A percentile compares a stretch with the other conserved stretches of the same genome.
These are phyloP conservation scores for Astrephomene gubernaculifera DNA, from an alignment of 139 green algal species.

Conservation along the genomic window DNA sequence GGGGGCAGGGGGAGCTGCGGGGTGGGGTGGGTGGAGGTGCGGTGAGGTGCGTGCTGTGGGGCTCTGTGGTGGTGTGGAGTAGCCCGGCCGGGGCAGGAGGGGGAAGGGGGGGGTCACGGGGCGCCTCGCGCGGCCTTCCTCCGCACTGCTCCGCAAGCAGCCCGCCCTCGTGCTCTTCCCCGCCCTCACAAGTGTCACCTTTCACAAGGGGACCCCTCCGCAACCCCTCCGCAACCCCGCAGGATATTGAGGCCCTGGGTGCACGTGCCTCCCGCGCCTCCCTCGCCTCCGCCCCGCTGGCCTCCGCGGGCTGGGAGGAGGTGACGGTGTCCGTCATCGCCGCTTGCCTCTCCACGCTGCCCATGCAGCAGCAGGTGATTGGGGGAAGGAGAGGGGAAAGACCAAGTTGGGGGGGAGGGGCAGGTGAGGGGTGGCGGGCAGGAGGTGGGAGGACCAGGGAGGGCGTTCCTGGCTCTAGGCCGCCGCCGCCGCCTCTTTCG, in stretches of 20 bases:
- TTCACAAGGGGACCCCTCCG: no score
- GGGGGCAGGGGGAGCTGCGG: neutral
- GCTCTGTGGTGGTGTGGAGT: no score
- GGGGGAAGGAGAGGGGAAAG: neutral
- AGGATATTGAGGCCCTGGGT: conserved; percentile 36
- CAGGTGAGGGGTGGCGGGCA: no score
- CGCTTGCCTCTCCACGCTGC: conserved; percentile 18
- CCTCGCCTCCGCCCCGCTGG: neutral
- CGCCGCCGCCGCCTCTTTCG: no score
- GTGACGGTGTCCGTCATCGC: conserved; percentile 25
- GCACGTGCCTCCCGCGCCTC: neutral
- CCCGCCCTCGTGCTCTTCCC: no score
- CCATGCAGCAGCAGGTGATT: conserved; percentile 8
- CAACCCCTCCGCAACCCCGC: neutral
- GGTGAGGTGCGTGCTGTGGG: no score
- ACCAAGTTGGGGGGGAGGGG: neutral
- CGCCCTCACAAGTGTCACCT: no score
- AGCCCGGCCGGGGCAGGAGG: no score
- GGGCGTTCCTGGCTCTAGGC: no score
- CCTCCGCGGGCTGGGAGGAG: neutral
- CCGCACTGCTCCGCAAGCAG: no score
- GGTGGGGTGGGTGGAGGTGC: neutral
- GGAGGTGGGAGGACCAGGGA: neutral
- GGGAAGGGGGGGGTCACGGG: neutral
- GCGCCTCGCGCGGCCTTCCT: no score